These are phyloP conservation scores for Colletotrichum noveboracense DNA, from an alignment of 2,329 filamentous ascomycete species.

Conservation along the genomic window DNA sequence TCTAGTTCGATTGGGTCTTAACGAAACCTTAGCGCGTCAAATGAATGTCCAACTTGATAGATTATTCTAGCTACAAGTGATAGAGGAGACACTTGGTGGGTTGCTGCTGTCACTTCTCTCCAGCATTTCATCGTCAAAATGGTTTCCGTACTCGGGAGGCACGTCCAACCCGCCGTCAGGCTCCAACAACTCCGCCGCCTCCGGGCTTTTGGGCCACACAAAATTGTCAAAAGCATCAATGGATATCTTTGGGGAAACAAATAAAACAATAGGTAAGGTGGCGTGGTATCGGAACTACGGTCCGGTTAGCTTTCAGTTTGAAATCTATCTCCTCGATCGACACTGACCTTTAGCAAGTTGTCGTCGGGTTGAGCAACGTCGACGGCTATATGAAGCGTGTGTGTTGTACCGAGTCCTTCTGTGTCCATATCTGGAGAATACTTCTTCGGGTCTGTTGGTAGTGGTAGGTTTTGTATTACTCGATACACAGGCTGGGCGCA, in stretches of 20 bases:
- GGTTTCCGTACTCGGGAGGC: background rate
- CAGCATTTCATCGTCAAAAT: background rate
- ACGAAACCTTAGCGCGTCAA: background rate
- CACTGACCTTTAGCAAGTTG: background rate
- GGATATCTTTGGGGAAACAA: background rate
- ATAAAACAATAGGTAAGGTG: background rate
- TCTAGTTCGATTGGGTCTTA: rapidly evolving
- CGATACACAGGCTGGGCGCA: background rate
- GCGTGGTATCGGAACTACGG: background rate
- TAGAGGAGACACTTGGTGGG: background rate
- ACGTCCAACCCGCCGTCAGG: background rate
- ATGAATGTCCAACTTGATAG: background rate
- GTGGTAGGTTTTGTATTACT: background rate
- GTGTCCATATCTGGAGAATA: background rate
- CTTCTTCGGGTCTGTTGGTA: background rate
- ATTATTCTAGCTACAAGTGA: background rate
- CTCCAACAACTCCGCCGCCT: no score
- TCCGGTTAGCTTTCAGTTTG: rapidly evolving
- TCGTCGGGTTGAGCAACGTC: background rate
- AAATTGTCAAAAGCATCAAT: background rate
- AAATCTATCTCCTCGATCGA: rapidly evolving
- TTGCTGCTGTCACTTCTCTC: background rate
- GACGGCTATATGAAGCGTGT: background rate
- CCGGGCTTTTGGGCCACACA: background rate
- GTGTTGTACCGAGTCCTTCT: background rate